Base-by-base conservation (phyloP, 768 basidiomycete genomes). In the Boletus sp. region DNA sequence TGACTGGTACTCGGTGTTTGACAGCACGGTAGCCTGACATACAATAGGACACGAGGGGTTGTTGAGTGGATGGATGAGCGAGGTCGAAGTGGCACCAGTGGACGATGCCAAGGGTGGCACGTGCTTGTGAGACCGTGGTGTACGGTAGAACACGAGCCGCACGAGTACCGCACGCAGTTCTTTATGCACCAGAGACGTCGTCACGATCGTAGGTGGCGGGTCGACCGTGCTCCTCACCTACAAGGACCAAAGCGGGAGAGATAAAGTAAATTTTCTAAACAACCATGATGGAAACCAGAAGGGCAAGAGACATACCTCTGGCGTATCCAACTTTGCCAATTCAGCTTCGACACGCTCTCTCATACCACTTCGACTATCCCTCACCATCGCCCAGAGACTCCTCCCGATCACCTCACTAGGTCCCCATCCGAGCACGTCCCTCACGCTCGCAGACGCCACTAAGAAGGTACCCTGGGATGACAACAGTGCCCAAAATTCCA, bases 381-480 rank as follows among this genome's bases (percentile, higher is more conserved):
- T 62, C 13, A 79, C 59, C 45, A 83, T 68, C 33, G 72, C 71
- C 58, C 64, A 70, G 4, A 84, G 55, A 19, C 66, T 69, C 58
- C 73, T 70, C 7, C 87, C 84, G 21, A 83, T 68, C 11, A 84
- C 61, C 49, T 86, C 85, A 10, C 73, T 74, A 5, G 72, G 67
- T 37, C 74, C 71, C 80, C 81, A 87, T 9, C 86, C 90, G 4
- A 93, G 78, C 11, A 93, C 75, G 62, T 88, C 83, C 57, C 75
- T 68, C 47, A 83, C 75, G 3, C 75, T 79, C 2, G 70, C 64
- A 8, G 82, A 80, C 1, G 79, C 77, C 27, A 78, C 75, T 14
- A 85, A 67, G 48, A 87, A 74, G 4, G 80, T 77, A 7, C 68
- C 79, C 75, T 53, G 73, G 49, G 7, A 68, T 54, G 56, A 77